phyloP scores from a whole-genome alignment of 2,329 filamentous ascomycete species.

The Sordariomycetes sp. region DNA sequence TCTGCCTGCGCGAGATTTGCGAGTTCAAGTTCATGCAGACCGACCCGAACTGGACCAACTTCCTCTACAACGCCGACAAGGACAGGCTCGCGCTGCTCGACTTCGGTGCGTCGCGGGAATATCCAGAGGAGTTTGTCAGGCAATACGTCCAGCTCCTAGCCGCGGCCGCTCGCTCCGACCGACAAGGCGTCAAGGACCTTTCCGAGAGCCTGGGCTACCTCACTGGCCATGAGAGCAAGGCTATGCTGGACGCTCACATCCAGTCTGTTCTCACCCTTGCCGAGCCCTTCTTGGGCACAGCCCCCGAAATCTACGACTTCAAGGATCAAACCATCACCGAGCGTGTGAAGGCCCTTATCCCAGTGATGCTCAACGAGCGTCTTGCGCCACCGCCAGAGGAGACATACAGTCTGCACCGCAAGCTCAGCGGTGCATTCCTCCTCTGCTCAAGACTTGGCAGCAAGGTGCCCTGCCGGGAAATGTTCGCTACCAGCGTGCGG shows the following conservation, averaged over 20 bases:
- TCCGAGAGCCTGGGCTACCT: conserved; percentile 80
- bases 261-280: conserved; percentile 81
- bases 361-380: conserved; percentile 84
- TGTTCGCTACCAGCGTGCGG: conserved; percentile 58
- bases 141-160: conserved; percentile 74
- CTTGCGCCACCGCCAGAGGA: conserved; percentile 90
- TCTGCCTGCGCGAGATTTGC: conserved; percentile 86
- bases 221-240: conserved; percentile 75
- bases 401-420: conserved; percentile 91
- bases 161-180: conserved; percentile 67
- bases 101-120: conserved; percentile 88
- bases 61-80: conserved; percentile 70
- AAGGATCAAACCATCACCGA: conserved; percentile 92
- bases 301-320: conserved; percentile 86
- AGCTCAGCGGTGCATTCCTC: conserved; percentile 89
- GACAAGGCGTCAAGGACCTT: conserved; percentile 50
- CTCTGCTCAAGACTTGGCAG: conserved; percentile 82
- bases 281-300: conserved; percentile 73
- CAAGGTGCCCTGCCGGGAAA: conserved; percentile 66
- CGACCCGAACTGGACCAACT: conserved; percentile 99
- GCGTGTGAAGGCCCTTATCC: conserved; percentile 78
- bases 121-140: conserved; percentile 67
- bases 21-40: conserved; percentile 99
- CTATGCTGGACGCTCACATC: conserved; percentile 89
- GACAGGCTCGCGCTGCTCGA: conserved; percentile 82